phyloP scores from a whole-genome alignment of 176 grass and related monocot species.

The Eleusine coracana region DNA sequence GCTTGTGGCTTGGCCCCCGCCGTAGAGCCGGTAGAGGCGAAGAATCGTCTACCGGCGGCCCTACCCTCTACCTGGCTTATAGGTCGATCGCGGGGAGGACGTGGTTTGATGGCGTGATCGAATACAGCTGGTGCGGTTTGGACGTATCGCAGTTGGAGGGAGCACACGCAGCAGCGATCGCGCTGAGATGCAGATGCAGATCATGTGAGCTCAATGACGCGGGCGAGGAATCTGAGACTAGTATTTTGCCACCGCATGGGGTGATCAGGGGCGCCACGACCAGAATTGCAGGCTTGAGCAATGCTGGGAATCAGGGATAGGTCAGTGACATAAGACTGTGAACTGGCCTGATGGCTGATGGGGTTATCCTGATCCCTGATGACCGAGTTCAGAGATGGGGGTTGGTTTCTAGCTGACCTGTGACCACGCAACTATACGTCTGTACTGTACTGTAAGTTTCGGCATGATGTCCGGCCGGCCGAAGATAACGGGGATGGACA shows the following conservation, averaged over 20 bases:
- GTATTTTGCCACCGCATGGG: slow-evolving; percentile 1
- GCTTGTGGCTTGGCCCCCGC: background rate
- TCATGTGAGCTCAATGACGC: slow-evolving; percentile 32
- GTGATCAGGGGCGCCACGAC: background rate
- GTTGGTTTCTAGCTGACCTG: background rate
- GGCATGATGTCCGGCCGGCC: background rate
- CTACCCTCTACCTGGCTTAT: background rate
- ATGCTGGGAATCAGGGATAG: no score
- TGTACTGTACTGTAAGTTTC: background rate
- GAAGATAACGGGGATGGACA: background rate
- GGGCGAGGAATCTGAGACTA: background rate
- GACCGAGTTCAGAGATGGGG: background rate
- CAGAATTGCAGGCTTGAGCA: background rate
- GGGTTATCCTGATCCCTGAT: background rate
- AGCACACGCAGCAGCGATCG: slow-evolving; percentile 17
- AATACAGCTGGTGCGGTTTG: slow-evolving; percentile 50
- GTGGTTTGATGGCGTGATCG: slow-evolving; percentile 32
- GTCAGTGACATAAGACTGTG: slow-evolving; percentile 8
- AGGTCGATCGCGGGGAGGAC: background rate
- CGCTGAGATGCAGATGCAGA: slow-evolving; percentile 26
- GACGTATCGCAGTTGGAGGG: slow-evolving; percentile 41
- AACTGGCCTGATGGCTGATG: background rate
- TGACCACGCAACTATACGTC: background rate
- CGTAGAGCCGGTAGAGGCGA: no score
- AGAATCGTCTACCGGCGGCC: background rate